Evolutionary conservation across 1,139 yeast genomes (phyloP), one percentile per base, ranked within the genome.

Genomic region (Taphrina pruni): DNA sequence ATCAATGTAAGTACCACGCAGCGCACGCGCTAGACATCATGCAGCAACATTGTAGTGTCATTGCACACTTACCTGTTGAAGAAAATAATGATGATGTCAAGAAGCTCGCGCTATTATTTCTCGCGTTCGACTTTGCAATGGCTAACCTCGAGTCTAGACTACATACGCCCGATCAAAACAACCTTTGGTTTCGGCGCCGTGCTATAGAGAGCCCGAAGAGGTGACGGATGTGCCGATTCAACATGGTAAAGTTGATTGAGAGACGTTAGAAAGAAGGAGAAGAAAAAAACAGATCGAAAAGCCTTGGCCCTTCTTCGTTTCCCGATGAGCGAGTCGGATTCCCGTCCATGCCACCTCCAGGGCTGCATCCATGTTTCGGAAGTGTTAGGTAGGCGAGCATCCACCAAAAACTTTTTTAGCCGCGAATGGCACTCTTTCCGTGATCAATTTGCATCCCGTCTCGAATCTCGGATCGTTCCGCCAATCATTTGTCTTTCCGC

Each of bases 1-100:
- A 91, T 74, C 61, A 64, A 50, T 64, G 67, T 64, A 64, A 92
- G 90, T 73, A 39, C 48, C 90, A 91, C 78, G 94, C 94, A 77
- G 87, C 93, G 70, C 87, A 88, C 78, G 85, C 97, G 9, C 92
- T 94, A 14, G 14, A 11, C 43, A 39, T 39, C 14, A 39, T 11
- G 43, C 11, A 11, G 43, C 43, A 39, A 9, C 14, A 11, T 39
- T 39, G 43, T 14, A 9, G 14, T 39, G 11, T 14, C 11, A 2
- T 39, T 26, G 32, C 32, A 26, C 32, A 2, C 32, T 26, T 26
- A 2, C 4, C 32, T 26, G 32, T 26, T 4, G 32, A 26, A 26
- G 32, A 26, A 26, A 14, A 39, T 14, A 6, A 39, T 45, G 48
- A 45, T 45, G 48, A 45, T 45, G 48, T 45, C 48, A 45, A 45